Evolutionary conservation across 148 eudicot species (phyloP), one percentile per base, ranked within the genome.

Genomic region (Persicaria tinctoria): DNA sequence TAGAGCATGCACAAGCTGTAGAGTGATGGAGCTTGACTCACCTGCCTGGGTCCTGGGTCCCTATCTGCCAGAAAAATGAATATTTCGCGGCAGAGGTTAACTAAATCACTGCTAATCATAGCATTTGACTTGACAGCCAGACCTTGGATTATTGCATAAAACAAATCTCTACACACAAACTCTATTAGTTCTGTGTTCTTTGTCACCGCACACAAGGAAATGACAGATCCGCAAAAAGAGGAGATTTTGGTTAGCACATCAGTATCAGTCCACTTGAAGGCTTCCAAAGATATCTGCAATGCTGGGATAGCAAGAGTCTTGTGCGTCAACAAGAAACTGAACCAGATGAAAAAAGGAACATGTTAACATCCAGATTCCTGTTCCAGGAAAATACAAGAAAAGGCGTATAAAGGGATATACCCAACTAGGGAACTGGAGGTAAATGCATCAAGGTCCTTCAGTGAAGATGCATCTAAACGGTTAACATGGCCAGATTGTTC

Each of bases 21-120:
- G 41, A 32, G 41, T 2, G 41, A 32, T 32, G 3, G 41, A 32
- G 41, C 2, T 38, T 51, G 17, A 85, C 96, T 59, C 73, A 92
- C 98, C 96, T 95, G 90, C 78, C 97, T 90, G 56, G 97, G 99
- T 9, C 90, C 81, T 57, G 94, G 89, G 77, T 92, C 87, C 83
- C 89, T 84, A 79, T 87, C 89, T 20, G 90, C 86, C 56, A 96
- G 92, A 85, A 84, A 79, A 51, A 92, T 45, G 63, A 81, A 90
- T 74, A 96, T 90, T 76, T 96, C 97, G 56, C 99, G 93, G 78
- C 97, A 96, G 50, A 92, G 87, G 78, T 83, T 83, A 81, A 96
- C 91, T 76, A 96, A 70, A 32, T 92, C 97, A 56, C 90, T 83
- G 76, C 97, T 85, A 51, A 81, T 76, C 59, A 86, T 53, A 77